These are phyloP conservation scores for Plasmodium blacklocki DNA, from an alignment of 169 alveolate species.

Conservation along the genomic window DNA sequence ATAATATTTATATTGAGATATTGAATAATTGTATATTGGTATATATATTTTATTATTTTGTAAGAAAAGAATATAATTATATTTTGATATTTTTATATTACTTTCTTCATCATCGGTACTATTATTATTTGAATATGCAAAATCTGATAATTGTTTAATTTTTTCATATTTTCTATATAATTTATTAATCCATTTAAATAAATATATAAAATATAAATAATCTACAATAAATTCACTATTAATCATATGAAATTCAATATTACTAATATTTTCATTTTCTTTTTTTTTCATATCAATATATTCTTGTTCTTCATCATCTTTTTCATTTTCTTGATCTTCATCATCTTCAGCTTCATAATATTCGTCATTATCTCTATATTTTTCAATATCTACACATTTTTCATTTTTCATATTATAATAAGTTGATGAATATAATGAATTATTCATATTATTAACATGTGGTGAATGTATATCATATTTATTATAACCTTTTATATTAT, in stretches of 20 bases:
- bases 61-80: conserved; percentile 26
- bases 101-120: not conserved
- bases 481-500: too few species aligned
- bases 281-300: not conserved
- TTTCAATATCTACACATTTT: not conserved
- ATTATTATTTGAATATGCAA: conserved; percentile 7
- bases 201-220: conserved; percentile 25
- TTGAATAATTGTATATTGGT: conserved; percentile 43
- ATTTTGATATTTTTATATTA: conserved; percentile 7
- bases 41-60: conserved; percentile 50
- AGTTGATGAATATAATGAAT: not conserved
- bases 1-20: conserved; percentile 37
- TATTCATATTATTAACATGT: not conserved
- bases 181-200: conserved; percentile 37
- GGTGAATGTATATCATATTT: not conserved
- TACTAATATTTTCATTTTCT: conserved; percentile 40
- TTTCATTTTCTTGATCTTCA: conserved; percentile 19
- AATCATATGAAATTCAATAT: conserved; percentile 30
- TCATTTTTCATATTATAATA: not conserved
- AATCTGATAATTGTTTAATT: conserved; percentile 21
- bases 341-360: not conserved
- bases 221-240: conserved; percentile 44
- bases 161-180: conserved; percentile 22
- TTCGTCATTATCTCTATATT: not conserved
- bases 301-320: conserved; percentile 32